Conservation (phyloP, 495 filamentous ascomycete species). For the Parathielavia hyrcaniae region DNA sequence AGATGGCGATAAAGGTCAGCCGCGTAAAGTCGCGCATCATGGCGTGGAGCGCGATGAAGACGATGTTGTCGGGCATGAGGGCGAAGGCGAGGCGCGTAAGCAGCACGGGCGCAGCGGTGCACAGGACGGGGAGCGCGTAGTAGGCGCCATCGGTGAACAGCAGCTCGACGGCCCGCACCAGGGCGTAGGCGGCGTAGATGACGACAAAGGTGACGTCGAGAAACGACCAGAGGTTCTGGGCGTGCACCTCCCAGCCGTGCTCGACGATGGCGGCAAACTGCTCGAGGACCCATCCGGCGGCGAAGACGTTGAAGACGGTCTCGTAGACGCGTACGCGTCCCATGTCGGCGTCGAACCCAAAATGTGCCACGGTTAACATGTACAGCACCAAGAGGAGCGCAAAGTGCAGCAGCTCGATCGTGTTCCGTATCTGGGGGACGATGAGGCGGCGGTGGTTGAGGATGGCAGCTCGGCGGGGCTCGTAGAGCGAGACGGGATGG, state of each 20-base stretch:
- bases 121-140: conserved; percentile 52
- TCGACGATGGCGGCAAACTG: conserved; percentile 59
- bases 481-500: conserved; percentile 56
- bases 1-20: conserved; percentile 55
- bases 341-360: conserved; percentile 38
- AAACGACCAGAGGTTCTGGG: conserved; percentile 63
- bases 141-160: conserved; percentile 33
- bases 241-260: conserved; percentile 62
- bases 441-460: conserved; percentile 63
- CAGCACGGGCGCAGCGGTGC: conserved; percentile 55
- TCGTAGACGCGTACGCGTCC: conserved; percentile 42
- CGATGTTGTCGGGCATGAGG: conserved; percentile 61
- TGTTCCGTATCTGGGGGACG: conserved; percentile 53
- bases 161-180: conserved; percentile 48
- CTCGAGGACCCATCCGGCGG: conserved; percentile 56
- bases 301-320: conserved; percentile 50
- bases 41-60: conserved; percentile 58
- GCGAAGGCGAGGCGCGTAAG: conserved; percentile 60
- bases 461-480: conserved; percentile 50
- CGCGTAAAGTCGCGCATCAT: conserved; percentile 62
- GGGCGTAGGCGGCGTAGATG: conserved; percentile 51
- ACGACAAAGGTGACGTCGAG: conserved; percentile 55
- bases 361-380: conserved; percentile 49
- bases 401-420: conserved; percentile 56
- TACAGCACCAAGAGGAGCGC: conserved; percentile 50